Conservation (phyloP, 306 rosid species). For the Malus sieversii region DNA sequence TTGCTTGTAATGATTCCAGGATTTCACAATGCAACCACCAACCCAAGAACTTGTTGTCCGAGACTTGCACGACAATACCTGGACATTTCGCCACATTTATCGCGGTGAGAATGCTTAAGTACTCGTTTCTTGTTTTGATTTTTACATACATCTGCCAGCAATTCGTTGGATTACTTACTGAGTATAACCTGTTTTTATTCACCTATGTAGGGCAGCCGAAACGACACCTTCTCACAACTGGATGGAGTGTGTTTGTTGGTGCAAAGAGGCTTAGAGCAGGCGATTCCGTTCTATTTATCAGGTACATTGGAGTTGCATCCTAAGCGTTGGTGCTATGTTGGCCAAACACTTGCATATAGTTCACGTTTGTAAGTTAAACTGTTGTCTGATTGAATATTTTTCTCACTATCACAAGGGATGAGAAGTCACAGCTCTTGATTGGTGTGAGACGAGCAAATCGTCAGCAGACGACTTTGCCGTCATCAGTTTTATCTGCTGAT, state of each 20-base stretch:
- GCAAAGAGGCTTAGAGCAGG: slow-evolving; percentile 91
- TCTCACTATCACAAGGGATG: slow-evolving; percentile 55
- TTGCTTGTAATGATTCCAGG: slow-evolving; percentile 36
- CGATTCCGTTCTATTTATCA: slow-evolving; percentile 86
- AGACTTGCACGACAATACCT: slow-evolving; percentile 81
- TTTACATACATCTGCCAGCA: not conserved
- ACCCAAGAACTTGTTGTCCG: slow-evolving; percentile 81
- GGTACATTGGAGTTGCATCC: slow-evolving; percentile 30
- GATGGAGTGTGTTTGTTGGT: slow-evolving; percentile 90
- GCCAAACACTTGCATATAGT: not conserved
- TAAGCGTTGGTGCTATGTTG: not conserved
- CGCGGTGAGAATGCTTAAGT: slow-evolving; percentile 51
- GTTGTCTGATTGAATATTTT: not conserved
- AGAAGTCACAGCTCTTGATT: slow-evolving; percentile 75
- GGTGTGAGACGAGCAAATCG: slow-evolving; percentile 94
- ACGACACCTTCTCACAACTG: slow-evolving; percentile 96
- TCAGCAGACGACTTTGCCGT: slow-evolving; percentile 82
- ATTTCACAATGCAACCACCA: slow-evolving; percentile 86
- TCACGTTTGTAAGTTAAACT: not conserved
- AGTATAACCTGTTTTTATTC: not conserved
- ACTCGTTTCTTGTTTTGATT: not conserved
- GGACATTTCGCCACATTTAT: slow-evolving; percentile 93
- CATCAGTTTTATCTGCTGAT: slow-evolving; percentile 92
- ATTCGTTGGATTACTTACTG: not conserved
- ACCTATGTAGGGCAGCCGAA: slow-evolving; percentile 77